phyloP scores from a whole-genome alignment of 495 filamentous ascomycete genomes.

The Articulospora tetracladia region DNA sequence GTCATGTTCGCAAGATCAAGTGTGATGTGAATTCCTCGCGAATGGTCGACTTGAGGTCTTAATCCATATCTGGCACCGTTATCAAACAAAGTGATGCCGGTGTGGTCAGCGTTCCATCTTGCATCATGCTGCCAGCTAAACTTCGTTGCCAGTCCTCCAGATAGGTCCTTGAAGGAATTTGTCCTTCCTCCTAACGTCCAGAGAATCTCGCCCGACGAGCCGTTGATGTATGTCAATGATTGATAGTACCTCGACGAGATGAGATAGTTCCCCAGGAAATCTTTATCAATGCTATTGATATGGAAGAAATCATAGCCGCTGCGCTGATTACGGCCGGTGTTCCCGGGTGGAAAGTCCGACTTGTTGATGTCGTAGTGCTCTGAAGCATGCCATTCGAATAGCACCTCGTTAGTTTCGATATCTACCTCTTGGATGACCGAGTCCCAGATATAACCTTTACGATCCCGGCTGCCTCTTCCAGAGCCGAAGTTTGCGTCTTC shows the following conservation, averaged over 20 bases:
- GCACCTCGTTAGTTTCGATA: slow-evolving; percentile 36
- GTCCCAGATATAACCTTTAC: slow-evolving; percentile 37
- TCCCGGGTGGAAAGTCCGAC: slow-evolving; percentile 35
- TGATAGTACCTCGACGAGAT: slow-evolving; percentile 56
- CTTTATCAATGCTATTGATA: slow-evolving; percentile 62
- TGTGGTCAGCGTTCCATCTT: slow-evolving; percentile 31
- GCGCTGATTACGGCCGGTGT: slow-evolving; percentile 33
- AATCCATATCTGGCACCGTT: slow-evolving; percentile 17
- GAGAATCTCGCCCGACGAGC: slow-evolving; percentile 50
- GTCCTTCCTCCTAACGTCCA: slow-evolving; percentile 53
- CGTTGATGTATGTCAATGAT: slow-evolving; percentile 57
- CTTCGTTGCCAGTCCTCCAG: slow-evolving; percentile 35
- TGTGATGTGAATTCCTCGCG: slow-evolving; percentile 51
- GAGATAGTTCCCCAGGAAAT: slow-evolving; percentile 52
- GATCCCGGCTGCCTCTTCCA: slow-evolving; percentile 31
- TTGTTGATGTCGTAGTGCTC: slow-evolving; percentile 45
- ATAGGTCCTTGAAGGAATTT: slow-evolving; percentile 41
- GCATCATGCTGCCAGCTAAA: slow-evolving; percentile 54
- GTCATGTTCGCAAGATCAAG: slow-evolving; percentile 50
- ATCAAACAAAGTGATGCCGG: slow-evolving; percentile 32
- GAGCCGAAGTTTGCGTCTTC: slow-evolving; percentile 34
- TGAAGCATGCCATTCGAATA: slow-evolving; percentile 39
- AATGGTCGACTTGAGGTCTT: background rate
- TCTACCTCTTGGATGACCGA: slow-evolving; percentile 33
- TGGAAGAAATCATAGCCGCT: slow-evolving; percentile 54